phyloP scores from a whole-genome alignment of 148 eudicot species.

The Cornus suecica region DNA sequence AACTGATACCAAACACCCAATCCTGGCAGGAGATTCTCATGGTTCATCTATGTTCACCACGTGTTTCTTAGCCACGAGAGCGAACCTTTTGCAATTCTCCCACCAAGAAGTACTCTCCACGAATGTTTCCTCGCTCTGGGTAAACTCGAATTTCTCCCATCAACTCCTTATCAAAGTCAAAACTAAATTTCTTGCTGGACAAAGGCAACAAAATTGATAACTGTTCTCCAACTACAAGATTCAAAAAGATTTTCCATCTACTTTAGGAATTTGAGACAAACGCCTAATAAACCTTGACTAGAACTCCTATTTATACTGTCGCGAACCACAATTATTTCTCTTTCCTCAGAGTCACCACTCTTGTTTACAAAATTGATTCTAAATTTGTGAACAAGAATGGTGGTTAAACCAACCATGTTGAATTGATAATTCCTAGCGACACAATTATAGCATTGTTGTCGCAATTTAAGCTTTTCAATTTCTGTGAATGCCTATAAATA shows the following conservation, averaged over 20 bases:
- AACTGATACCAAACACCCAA: too few species aligned
- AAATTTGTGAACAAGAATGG: too few species aligned
- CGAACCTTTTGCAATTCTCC: background rate
- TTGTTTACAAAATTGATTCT: too few species aligned
- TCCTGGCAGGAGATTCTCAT: background rate
- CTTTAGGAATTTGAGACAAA: background rate
- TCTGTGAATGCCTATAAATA: too few species aligned
- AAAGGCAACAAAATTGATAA: background rate
- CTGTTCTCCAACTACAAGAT: background rate
- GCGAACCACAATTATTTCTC: background rate
- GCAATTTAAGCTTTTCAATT: too few species aligned
- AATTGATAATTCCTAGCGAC: too few species aligned
- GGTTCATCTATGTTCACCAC: background rate
- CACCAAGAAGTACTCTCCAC: background rate
- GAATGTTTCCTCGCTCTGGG: background rate
- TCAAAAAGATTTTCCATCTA: background rate
- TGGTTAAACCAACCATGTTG: too few species aligned
- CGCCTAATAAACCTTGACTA: background rate
- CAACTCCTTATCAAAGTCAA: background rate
- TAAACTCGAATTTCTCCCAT: background rate
- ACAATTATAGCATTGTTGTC: too few species aligned
- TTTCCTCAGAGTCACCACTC: background rate
- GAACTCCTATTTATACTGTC: background rate
- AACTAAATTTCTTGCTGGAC: background rate
- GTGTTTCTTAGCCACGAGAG: background rate